These are phyloP conservation scores for Teratosphaeriaceae sp. DNA, from an alignment of 2,329 filamentous ascomycete genomes.

Conservation along the genomic window DNA sequence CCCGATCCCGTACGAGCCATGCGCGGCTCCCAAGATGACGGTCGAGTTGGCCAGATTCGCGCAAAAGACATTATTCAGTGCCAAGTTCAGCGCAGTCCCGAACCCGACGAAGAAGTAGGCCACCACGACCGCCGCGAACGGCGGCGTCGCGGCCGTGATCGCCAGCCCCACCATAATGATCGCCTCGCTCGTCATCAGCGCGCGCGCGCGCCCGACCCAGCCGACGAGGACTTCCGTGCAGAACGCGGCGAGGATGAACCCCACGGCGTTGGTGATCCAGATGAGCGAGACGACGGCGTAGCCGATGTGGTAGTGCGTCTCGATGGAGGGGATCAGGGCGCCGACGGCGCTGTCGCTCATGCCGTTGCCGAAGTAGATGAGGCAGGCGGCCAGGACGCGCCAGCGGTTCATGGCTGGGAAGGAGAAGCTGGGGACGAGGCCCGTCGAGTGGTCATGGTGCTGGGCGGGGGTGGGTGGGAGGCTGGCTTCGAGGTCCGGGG, in stretches of 20 bases:
- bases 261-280: constrained; percentile 66
- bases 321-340: constrained; percentile 75
- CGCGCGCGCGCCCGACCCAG: constrained; percentile 58
- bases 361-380: constrained; percentile 62
- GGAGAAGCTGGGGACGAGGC: constrained; percentile 49
- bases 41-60: constrained; percentile 48
- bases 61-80: constrained; percentile 52
- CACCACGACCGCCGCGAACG: constrained; percentile 60
- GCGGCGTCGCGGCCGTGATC: constrained; percentile 59
- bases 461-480: not conserved
- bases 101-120: constrained; percentile 55
- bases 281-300: constrained; percentile 76
- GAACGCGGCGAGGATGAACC: constrained; percentile 64
- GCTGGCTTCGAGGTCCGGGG: constrained; percentile 30
- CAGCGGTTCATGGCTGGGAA: constrained; percentile 61
- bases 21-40: constrained; percentile 52
- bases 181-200: constrained; percentile 53
- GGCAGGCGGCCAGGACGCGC: constrained; percentile 57
- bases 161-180: constrained; percentile 57
- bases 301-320: constrained; percentile 65
- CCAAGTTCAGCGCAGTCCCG: constrained; percentile 45
- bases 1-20: constrained; percentile 54
- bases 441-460: not conserved
- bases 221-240: constrained; percentile 58
- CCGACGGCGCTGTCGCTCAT: constrained; percentile 65